Percentiles rank a stretch among this genome's conserved stretches.
Conservation (phyloP, 345 rosid genomes). For the Salix viminalis region DNA sequence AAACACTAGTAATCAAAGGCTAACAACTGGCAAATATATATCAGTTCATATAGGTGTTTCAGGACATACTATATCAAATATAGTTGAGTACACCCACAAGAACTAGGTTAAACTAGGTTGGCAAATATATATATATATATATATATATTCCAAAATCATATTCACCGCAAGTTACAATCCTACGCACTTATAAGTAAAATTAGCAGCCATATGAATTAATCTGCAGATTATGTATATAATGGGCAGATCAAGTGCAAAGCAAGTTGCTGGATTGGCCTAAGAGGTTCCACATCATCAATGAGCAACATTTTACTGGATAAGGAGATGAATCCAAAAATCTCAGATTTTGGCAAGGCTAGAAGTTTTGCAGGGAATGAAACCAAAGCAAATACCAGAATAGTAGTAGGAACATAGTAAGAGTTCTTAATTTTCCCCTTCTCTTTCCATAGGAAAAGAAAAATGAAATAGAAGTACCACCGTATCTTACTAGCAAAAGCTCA, state of each 20-base stretch:
- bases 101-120: neutral
- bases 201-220: neutral
- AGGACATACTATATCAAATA: neutral
- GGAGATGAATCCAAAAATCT: conserved; percentile 16
- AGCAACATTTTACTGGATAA: conserved; percentile 17
- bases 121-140: no score
- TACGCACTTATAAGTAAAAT: neutral
- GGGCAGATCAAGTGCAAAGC: neutral
- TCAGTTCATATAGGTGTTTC: neutral
- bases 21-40: neutral
- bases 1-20: neutral
- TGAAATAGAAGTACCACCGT: neutral
- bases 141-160: neutral
- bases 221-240: neutral
- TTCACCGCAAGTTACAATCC: neutral
- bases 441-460: neutral
- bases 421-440: neutral
- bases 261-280: conserved; percentile 10
- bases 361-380: conserved; percentile 9
- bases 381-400: conserved; percentile 8
- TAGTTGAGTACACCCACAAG: neutral
- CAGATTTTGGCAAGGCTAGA: conserved; percentile 18
- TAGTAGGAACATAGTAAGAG: conserved; percentile 21
- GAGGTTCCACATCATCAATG: conserved; percentile 8
- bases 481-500: neutral